phyloP scores from a whole-genome alignment of 768 basidiomycete genomes.

The Termitomyces titanicus region DNA sequence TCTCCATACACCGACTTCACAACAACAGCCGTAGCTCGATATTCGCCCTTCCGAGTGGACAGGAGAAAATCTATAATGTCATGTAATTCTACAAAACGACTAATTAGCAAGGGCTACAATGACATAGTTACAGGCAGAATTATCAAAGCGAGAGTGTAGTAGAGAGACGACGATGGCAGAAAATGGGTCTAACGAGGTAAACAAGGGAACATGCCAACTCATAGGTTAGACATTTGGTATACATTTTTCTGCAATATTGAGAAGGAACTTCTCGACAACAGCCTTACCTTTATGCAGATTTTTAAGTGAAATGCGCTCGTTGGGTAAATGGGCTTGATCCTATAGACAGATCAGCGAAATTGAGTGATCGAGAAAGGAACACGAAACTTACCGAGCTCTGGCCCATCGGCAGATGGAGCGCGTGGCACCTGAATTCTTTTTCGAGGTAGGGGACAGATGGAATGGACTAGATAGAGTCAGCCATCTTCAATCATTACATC shows the following conservation, averaged over 20 bases:
- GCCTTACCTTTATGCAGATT: conserved; percentile 79
- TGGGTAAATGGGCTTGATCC: conserved; percentile 92
- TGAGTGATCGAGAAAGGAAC: not conserved
- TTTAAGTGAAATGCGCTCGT: conserved; percentile 84
- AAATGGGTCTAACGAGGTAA: not conserved
- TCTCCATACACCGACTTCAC: too few relatives aligned
- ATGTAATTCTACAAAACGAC: too few relatives aligned
- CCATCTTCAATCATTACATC: not conserved
- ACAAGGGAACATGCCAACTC: not conserved
- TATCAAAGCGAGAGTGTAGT: not conserved
- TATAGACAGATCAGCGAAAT: conserved; percentile 20
- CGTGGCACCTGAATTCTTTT: conserved; percentile 84
- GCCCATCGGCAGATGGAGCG: conserved; percentile 92
- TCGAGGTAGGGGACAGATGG: conserved; percentile 94
- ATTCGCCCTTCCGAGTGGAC: too few relatives aligned
- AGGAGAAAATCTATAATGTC: too few relatives aligned
- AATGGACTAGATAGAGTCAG: conserved; percentile 58
- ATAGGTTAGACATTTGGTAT: not conserved
- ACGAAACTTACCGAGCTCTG: conserved; percentile 71
- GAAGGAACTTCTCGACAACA: conserved; percentile 72
- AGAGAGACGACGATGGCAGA: not conserved
- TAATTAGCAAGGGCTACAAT: not conserved
- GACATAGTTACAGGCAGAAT: not conserved
- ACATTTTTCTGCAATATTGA: conserved; percentile 40
- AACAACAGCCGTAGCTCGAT: too few relatives aligned